Evolutionary conservation across 2,329 filamentous ascomycete species (phyloP), one percentile per base, ranked within the genome.

Genomic region (Blumeria graminis): DNA sequence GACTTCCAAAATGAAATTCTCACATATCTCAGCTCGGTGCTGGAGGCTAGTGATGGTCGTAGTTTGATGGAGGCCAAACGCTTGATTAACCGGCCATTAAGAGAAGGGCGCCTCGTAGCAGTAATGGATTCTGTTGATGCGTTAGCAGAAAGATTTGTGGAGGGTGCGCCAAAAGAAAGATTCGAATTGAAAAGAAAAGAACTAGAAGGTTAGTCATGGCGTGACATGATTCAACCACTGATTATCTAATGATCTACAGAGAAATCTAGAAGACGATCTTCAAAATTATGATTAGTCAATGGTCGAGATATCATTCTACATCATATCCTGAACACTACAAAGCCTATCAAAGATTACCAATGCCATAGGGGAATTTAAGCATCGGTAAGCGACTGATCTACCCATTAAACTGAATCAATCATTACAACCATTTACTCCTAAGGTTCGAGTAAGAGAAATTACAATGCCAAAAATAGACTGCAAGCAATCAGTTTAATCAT

Each of bases 51-150:
- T 63, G 72, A 75, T 65, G 72, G 72, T 18, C 71, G 71, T 65
- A 73, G 71, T 61, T 74, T 75, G 72, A 72, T 74, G 62, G 72
- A 74, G 68, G 69, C 67, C 61, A 75, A 74, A 66, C 67, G 72
- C 61, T 61, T 75, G 63, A 70, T 72, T 64, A 75, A 74, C 65
- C 66, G 67, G 5, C 68, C 68, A 11, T 62, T 73, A 51, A 65
- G 72, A 56, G 69, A 70, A 60, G 67, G 63, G 56, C 67, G 73
- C 57, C 61, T 75, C 61, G 58, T 73, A 11, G 72, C 72, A 0
- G 70, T 74, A 36, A 65, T 69, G n/a, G 70, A 74, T 64, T 66
- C 69, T 3, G 61, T 72, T 9, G 70, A 74, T 68, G 72, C 72
- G 33, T 61, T 75, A 55, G 67, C 70, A 1, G 72, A 75, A 62